A percentile compares a stretch with the other conserved stretches of the same genome.
These are phyloP conservation scores for Apiospora malaysiana DNA, from an alignment of 2,329 filamentous ascomycete genomes.

Conservation along the genomic window DNA sequence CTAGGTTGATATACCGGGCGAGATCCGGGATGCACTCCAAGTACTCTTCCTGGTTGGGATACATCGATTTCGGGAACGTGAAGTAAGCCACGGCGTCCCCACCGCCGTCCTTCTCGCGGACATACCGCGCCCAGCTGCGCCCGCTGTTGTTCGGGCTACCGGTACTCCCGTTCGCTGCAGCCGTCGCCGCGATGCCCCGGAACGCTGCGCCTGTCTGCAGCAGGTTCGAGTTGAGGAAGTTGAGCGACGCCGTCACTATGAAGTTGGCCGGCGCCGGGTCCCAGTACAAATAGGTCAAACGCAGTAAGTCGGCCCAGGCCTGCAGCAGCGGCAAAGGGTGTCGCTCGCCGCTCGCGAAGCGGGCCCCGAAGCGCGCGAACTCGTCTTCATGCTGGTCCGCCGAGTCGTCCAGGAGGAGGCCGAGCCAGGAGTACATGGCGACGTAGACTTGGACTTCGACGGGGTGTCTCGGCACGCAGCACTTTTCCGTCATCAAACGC, in stretches of 20 bases:
- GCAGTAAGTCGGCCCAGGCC: conserved; percentile 32
- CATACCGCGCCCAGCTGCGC: conserved; percentile 35
- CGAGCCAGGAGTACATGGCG: conserved; percentile 40
- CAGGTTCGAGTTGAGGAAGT: conserved; percentile 37
- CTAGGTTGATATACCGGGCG: conserved; percentile 34
- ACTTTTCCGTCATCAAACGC: not conserved
- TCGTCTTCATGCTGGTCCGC: conserved; percentile 29
- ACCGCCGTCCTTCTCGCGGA: conserved; percentile 36
- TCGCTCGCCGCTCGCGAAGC: conserved; percentile 30
- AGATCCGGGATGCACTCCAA: conserved; percentile 38
- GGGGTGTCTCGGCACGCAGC: conserved; percentile 19
- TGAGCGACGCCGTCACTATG: conserved; percentile 37
- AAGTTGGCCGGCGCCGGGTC: conserved; percentile 36
- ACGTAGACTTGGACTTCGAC: conserved; percentile 38
- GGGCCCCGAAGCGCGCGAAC: conserved; percentile 34
- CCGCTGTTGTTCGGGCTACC: conserved; percentile 30
- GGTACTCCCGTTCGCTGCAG: conserved; percentile 19
- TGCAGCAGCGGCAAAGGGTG: conserved; percentile 32
- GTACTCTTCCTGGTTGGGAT: conserved; percentile 35
- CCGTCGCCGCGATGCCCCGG: not conserved
- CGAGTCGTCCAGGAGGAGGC: conserved; percentile 39
- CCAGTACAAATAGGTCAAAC: conserved; percentile 31
- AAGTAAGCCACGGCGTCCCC: conserved; percentile 37
- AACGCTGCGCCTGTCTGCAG: conserved; percentile 33
- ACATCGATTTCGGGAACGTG: conserved; percentile 34